Conservation (phyloP, 345 rosid species). For the Barbarea vulgaris region DNA sequence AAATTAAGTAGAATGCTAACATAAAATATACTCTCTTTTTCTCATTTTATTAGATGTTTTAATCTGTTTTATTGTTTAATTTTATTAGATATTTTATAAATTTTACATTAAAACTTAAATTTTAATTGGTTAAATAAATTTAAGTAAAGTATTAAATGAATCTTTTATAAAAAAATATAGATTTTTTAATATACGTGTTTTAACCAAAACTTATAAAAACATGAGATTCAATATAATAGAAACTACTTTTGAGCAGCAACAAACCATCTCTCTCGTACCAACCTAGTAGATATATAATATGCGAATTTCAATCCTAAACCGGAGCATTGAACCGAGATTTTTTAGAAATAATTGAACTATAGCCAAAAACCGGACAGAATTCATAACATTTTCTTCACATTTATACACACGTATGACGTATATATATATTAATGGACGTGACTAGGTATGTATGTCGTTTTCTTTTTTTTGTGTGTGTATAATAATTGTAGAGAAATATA, state of each 20-base stretch:
- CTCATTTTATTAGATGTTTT: no score
- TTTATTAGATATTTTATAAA: no score
- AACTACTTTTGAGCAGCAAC: neutral
- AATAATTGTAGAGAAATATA: constrained; percentile 20
- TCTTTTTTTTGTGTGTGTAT: neutral
- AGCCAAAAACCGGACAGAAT: neutral
- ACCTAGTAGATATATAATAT: neutral
- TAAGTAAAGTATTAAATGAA: no score
- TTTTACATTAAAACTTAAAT: no score
- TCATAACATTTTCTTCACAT: neutral
- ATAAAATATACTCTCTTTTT: no score
- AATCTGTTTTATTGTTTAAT: no score
- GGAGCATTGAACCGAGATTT: neutral
- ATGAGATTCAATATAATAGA: neutral
- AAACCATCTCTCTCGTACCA: neutral
- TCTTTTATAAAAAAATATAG: no score
- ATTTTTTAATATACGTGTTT: no score
- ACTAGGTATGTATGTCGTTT: neutral
- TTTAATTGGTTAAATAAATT: no score
- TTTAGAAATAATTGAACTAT: neutral
- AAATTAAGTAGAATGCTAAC: neutral
- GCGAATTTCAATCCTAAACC: neutral
- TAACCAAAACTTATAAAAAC: no score
- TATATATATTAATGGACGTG: neutral
- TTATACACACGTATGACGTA: neutral